phyloP scores from a whole-genome alignment of 192 early-diverging fungal genomes.

The Backusella macrospora region DNA sequence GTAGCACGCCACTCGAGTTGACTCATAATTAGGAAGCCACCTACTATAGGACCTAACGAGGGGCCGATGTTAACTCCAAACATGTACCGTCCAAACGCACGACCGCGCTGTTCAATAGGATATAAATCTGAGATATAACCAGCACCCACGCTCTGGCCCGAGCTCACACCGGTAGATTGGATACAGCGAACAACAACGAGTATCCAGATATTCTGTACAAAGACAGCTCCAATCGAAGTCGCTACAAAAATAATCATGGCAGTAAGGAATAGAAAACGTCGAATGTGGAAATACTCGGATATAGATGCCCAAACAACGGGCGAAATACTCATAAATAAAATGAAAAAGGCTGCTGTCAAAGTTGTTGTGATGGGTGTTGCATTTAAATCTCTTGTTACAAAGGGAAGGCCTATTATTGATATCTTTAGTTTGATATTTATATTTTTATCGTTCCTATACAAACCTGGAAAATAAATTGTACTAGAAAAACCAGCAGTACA shows the following conservation, averaged over 20 bases:
- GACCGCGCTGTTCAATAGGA: conserved; percentile 25
- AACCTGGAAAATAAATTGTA: conserved; percentile 34
- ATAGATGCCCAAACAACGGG: conserved; percentile 45
- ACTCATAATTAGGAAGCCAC: conserved; percentile 44
- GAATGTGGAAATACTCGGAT: conserved; percentile 47
- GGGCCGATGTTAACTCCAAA: conserved; percentile 33
- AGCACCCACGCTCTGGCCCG: conserved; percentile 45
- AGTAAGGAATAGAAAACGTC: conserved; percentile 40
- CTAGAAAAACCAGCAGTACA: conserved; percentile 29
- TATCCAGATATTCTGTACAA: conserved; percentile 34
- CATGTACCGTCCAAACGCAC: conserved; percentile 30
- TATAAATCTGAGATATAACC: conserved; percentile 33
- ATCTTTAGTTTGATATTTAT: not conserved
- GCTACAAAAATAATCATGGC: conserved; percentile 42
- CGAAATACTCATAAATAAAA: conserved; percentile 50
- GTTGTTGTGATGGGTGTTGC: conserved; percentile 43
- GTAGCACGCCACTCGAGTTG: conserved; percentile 45
- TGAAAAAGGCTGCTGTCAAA: conserved; percentile 46
- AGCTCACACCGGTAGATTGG: conserved; percentile 46
- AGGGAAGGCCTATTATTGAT: conserved; percentile 16
- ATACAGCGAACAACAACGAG: conserved; percentile 47
- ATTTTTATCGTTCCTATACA: not conserved
- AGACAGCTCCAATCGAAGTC: conserved; percentile 47
- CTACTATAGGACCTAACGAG: conserved; percentile 41
- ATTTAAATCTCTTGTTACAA: conserved; percentile 43